Percentiles rank a stretch among this genome's conserved stretches.
phyloP scores from a whole-genome alignment of 257 asterid species.

The Ilex asprella region DNA sequence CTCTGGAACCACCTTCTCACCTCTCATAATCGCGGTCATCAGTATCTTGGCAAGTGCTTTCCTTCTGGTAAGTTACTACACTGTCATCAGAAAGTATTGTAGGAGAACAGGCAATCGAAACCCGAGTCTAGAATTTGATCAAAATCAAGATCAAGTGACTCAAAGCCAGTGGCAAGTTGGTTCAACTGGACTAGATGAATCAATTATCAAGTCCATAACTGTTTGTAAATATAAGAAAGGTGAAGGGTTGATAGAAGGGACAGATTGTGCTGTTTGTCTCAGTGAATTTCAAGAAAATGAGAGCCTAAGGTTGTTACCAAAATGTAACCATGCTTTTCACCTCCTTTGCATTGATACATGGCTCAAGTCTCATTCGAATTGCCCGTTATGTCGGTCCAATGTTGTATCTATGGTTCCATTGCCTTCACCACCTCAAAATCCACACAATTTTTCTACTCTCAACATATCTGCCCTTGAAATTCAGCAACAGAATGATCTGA shows the following conservation, averaged over 20 bases:
- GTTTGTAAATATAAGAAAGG: conserved; percentile 45
- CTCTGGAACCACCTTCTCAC: conserved; percentile 43
- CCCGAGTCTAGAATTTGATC: conserved; percentile 16
- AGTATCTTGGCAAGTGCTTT: conserved; percentile 56
- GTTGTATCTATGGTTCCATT: conserved; percentile 17
- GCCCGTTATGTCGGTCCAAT: conserved; percentile 76
- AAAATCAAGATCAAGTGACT: conserved; percentile 18
- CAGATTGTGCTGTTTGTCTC: conserved; percentile 73
- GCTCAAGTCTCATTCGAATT: conserved; percentile 64
- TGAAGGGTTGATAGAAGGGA: conserved; percentile 49
- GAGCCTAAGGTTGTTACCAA: conserved; percentile 65
- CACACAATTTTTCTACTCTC: conserved; percentile 10
- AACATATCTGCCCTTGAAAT: conserved; percentile 19
- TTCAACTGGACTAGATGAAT: conserved; percentile 57
- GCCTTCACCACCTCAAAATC: conserved; percentile 7
- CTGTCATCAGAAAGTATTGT: conserved; percentile 59
- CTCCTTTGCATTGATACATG: conserved; percentile 74
- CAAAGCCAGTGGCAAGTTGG: conserved; percentile 39
- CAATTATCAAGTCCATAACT: conserved; percentile 40
- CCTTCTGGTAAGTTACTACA: conserved; percentile 60
- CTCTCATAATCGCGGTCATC: conserved; percentile 63
- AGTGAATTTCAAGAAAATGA: conserved; percentile 64
- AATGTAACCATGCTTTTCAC: conserved; percentile 87
- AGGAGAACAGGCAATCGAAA: conserved; percentile 22
- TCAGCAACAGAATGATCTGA: conserved; percentile 32